Percentiles rank a stretch among this genome's conserved stretches.
These are phyloP conservation scores for Russula sp. DNA, from an alignment of 768 basidiomycete genomes.

Conservation along the genomic window DNA sequence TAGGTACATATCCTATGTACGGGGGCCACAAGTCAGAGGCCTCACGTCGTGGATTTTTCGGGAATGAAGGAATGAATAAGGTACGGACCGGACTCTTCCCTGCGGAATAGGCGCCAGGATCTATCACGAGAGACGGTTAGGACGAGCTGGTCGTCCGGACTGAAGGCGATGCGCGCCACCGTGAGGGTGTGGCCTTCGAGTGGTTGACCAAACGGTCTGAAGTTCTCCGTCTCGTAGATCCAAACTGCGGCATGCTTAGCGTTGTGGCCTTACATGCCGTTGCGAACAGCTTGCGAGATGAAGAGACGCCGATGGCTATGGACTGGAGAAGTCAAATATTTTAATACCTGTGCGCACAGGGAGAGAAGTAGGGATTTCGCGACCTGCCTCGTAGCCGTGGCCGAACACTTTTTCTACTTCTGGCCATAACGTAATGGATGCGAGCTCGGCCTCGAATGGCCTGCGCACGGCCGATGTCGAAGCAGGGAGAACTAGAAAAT, in stretches of 20 bases:
- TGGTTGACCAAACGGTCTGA: slow-evolving; percentile 66
- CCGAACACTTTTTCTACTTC: slow-evolving; percentile 97
- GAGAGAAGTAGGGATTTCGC: neutral
- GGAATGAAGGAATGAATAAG: neutral
- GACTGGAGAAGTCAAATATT: slow-evolving; percentile 47
- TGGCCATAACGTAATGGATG: slow-evolving; percentile 89
- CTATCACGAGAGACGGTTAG: slow-evolving; percentile 90
- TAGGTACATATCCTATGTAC: slow-evolving; percentile 52
- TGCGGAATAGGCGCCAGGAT: slow-evolving; percentile 81
- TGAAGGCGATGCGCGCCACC: slow-evolving; percentile 87
- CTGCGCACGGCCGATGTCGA: slow-evolving; percentile 36
- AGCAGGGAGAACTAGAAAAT: slow-evolving; percentile 30
- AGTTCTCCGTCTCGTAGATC: slow-evolving; percentile 69
- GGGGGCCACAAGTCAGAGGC: neutral
- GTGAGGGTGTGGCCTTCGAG: slow-evolving; percentile 85
- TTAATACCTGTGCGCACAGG: neutral
- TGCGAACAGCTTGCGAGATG: slow-evolving; percentile 65
- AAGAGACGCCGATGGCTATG: slow-evolving; percentile 75
- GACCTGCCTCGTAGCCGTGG: slow-evolving; percentile 98
- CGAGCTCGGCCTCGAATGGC: slow-evolving; percentile 91
- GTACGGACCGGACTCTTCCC: slow-evolving; percentile 42
- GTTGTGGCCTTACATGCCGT: slow-evolving; percentile 89
- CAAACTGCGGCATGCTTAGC: slow-evolving; percentile 88
- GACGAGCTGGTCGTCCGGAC: slow-evolving; percentile 73
- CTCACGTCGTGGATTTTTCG: neutral